These are phyloP conservation scores for Cutaneotrichosporon cutaneum DNA, from an alignment of 1,284 basidiomycete genomes.

Conservation along the genomic window DNA sequence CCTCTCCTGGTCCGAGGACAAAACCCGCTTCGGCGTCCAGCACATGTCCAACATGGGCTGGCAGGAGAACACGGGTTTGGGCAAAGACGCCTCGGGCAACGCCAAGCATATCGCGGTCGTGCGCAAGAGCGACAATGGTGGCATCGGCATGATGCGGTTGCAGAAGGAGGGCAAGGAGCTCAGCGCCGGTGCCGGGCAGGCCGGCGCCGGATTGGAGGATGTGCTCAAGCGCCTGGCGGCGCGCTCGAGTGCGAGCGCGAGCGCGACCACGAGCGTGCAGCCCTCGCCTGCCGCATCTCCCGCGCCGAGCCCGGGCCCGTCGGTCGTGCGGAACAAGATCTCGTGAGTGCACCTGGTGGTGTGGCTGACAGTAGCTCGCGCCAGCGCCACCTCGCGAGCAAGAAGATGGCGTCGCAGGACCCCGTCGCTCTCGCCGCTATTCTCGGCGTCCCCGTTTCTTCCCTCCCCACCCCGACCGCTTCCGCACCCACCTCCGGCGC, in stretches of 20 bases:
- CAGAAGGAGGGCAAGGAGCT: constrained; percentile 50
- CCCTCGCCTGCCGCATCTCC: constrained; percentile 18
- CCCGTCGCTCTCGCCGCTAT: constrained; percentile 53
- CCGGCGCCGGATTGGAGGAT: constrained; percentile 49
- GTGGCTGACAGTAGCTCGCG: constrained; percentile 40
- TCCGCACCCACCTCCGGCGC: constrained; percentile 20
- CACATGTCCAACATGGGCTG: constrained; percentile 54
- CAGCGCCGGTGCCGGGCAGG: constrained; percentile 47
- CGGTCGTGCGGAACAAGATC: constrained; percentile 40
- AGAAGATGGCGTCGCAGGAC: constrained; percentile 47
- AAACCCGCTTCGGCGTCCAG: constrained; percentile 52
- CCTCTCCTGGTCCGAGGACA: constrained; percentile 53
- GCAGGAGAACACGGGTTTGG: constrained; percentile 46
- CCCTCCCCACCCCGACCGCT: constrained; percentile 33
- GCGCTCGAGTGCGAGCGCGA: constrained; percentile 15
- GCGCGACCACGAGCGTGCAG: constrained; percentile 26
- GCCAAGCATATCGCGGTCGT: constrained; percentile 52
- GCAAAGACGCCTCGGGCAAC: constrained; percentile 43
- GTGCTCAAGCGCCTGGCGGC: constrained; percentile 47
- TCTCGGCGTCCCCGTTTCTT: constrained; percentile 47
- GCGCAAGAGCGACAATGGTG: constrained; percentile 50
- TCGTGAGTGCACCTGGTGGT: constrained; percentile 40
- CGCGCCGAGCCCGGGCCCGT: constrained; percentile 29
- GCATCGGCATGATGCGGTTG: constrained; percentile 52
- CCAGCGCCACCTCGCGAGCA: constrained; percentile 46